Base-by-base conservation (phyloP, 2,329 filamentous ascomycete species). In the Colletotrichum cuscutae region DNA sequence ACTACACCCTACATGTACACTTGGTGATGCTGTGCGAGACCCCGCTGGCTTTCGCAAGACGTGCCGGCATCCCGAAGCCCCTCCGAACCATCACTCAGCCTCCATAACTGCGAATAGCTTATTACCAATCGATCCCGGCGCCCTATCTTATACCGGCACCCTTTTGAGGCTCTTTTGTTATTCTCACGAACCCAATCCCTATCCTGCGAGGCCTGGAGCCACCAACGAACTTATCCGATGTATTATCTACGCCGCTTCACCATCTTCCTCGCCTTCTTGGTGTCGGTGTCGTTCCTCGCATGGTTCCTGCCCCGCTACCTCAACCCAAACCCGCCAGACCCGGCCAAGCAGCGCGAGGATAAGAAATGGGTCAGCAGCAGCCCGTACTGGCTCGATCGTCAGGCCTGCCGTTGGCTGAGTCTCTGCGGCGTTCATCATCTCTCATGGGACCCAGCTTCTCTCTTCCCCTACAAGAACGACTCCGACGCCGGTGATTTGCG, bases 381-480 rank as follows among this genome's bases (percentile, higher is more conserved):
- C 15, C 90, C 90, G 49, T 92, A 91, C 78, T 95, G 92, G 89
- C 81, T 92, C 72, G 93, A 95, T 81, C 88, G 93, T 37, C 94
- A 94, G 79, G 86, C 90, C 8, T 97, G 95, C 80, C 89, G 90
- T 58, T 97, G 93, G 92, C 83, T 97, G 54, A 89, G 93, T 42
- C 81, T 97, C 32, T 98, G 95, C 79, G 95, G 94, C 28, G 81
- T 94, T n/a, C 86, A 92, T 64, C 94, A 97, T 79, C 84, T 95
- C 76, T 87, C 89, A 65, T 89, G 85, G 57, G 91, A 92, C 78
- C 87, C 89, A 26, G 91, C 82, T 24, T 81, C 81, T 22, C 83
- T 82, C n/a, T 75, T 76, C 26, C 73, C 75, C 42, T 72, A 73
- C 61, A 75, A 74, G 42, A 71, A 74, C 35, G 74, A 68, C 42